Percentiles rank a stretch among this genome's conserved stretches.
Conservation (phyloP, 305 asterid genomes). For the Fraxinus sp. region DNA sequence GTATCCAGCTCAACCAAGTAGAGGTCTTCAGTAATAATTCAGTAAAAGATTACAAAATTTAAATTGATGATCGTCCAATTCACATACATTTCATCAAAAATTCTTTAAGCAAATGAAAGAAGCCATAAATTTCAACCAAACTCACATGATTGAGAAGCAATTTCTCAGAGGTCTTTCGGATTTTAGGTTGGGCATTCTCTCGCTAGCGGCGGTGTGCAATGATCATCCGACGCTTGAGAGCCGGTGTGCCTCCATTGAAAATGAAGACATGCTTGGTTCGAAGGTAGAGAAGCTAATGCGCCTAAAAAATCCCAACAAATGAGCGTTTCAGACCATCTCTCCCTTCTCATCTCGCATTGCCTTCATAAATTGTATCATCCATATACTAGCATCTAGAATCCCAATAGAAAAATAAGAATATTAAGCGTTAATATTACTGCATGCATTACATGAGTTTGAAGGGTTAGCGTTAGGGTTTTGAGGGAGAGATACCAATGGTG, state of each 20-base stretch:
- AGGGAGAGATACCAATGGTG: slow-evolving; percentile 60
- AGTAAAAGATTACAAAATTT: background rate
- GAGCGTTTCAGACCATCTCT: slow-evolving; percentile 92
- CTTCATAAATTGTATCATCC: slow-evolving; percentile 97
- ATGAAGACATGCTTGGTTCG: slow-evolving; percentile 92
- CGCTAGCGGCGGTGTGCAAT: slow-evolving; percentile 93
- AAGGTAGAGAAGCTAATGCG: slow-evolving; percentile 83
- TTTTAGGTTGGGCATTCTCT: slow-evolving; percentile 93
- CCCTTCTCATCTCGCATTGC: slow-evolving; percentile 98
- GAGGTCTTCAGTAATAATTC: slow-evolving; percentile 8
- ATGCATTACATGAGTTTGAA: background rate
- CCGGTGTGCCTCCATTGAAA: slow-evolving; percentile 87
- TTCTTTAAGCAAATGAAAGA: background rate
- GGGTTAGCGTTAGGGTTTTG: slow-evolving; percentile 32
- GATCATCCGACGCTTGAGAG: slow-evolving; percentile 91
- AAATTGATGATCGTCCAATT: background rate
- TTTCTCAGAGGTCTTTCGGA: slow-evolving; percentile 93
- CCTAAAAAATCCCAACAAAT: slow-evolving; percentile 81
- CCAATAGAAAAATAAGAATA: background rate
- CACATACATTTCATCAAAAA: background rate
- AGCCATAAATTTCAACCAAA: background rate
- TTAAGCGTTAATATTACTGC: too few species aligned
- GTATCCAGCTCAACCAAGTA: background rate
- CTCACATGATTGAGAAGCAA: slow-evolving; percentile 88
- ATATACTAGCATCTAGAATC: slow-evolving; percentile 81